Base-by-base conservation (phyloP, 2,329 filamentous ascomycete species). In the Neofusicoccum cordaticola region DNA sequence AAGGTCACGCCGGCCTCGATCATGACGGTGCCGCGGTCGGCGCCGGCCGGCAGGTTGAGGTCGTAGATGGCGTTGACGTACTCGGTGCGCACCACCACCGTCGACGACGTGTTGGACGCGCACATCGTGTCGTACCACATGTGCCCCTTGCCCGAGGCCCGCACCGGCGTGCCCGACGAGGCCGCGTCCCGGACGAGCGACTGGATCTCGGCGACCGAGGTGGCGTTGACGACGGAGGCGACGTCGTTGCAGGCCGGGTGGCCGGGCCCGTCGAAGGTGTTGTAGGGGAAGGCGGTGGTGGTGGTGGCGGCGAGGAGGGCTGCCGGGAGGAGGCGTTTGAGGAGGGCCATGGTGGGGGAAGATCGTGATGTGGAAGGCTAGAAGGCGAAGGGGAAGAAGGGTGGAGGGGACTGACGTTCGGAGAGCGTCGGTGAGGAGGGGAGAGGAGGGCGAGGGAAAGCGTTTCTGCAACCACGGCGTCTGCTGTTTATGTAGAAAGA, bases 71-170 rank as follows among this genome's bases (percentile, higher is more conserved):
- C 66, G 67, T 80, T 81, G 63, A 82, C 76, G 52, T 74, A 68
- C 66, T 81, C 81, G 19, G 80, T 82, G 67, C 79, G 80, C 45
- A 84, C 69, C 53, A 84, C 81, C 68, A 83, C 72, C 2, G 82
- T 84, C 50, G 72, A 69, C 31, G 76, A 72, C 65, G 82, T 75
- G 70, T 84, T 82, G 48, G 27, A 31, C 27, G 79, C 79, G 73
- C 82, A 84, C 77, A 83, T 82, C 37, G 82, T 84, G 68, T 84
- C 81, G 69, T 84, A 84, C 81, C 82, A 82, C 77, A 82, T 82
- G 69, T 84, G 82, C 2, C 80, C 82, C 68, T 83, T 83, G 2
- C 80, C 82, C 3, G 77, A 80, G 11, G 82, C 82, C 51, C 82
- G 78, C 31, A 84, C 76, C 2, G 78, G 78, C 12, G 77, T 77